Conservation (phyloP, 2,329 filamentous ascomycete species). For the Ophiocordyceps camponoti-leonardi region DNA sequence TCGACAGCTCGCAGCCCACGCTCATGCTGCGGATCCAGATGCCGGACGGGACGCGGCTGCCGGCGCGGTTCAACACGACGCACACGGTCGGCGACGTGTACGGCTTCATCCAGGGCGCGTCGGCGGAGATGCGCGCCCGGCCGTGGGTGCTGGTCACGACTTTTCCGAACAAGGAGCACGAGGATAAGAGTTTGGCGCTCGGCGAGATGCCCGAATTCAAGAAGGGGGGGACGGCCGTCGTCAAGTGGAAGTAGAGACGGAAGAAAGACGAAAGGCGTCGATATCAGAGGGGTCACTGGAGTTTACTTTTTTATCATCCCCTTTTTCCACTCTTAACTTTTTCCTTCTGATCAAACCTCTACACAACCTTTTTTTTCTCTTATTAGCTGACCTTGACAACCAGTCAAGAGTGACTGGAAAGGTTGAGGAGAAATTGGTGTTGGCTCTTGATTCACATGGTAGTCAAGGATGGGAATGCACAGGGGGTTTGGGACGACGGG, state of each 20-base stretch:
- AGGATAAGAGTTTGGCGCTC: slow-evolving; percentile 42
- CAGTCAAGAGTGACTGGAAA: too few species aligned
- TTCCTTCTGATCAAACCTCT: too few species aligned
- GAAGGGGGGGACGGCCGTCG: slow-evolving; percentile 46
- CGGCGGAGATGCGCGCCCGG: slow-evolving; percentile 36
- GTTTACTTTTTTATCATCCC: too few species aligned
- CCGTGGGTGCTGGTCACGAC: slow-evolving; percentile 64
- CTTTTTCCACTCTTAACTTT: too few species aligned
- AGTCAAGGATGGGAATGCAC: too few species aligned
- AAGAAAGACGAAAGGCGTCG: not conserved
- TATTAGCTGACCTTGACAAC: too few species aligned
- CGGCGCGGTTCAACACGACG: slow-evolving; percentile 66
- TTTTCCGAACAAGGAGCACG: slow-evolving; percentile 68
- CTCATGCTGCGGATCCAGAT: slow-evolving; percentile 61
- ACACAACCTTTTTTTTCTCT: too few species aligned
- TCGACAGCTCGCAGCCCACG: slow-evolving; percentile 51
- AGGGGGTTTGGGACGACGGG: too few species aligned
- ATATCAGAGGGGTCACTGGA: too few species aligned
- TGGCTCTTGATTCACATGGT: too few species aligned
- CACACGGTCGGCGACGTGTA: slow-evolving; percentile 68
- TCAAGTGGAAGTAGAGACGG: slow-evolving; percentile 32
- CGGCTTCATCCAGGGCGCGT: slow-evolving; percentile 51
- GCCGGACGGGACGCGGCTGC: slow-evolving; percentile 58
- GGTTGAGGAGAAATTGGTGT: too few species aligned
- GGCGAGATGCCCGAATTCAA: slow-evolving; percentile 48